Percentiles rank a stretch among this genome's conserved stretches.
phyloP scores from a whole-genome alignment of 2,329 filamentous ascomycete species.

The Hypoxylon sp. region DNA sequence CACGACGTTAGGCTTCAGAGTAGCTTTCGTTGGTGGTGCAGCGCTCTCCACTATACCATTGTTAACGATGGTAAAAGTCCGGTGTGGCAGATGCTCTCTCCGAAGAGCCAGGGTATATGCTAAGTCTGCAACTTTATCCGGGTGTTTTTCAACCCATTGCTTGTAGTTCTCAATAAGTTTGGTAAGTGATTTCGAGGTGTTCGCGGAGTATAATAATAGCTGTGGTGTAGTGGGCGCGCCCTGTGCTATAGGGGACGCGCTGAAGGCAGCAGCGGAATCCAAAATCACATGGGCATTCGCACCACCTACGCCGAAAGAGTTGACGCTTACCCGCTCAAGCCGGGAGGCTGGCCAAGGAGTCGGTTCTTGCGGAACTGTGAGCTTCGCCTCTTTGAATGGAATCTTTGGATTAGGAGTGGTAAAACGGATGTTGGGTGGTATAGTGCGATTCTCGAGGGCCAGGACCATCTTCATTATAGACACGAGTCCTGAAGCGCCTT shows the following conservation, averaged over 20 bases:
- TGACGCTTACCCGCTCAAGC: constrained; percentile 51
- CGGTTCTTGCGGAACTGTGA: constrained; percentile 53
- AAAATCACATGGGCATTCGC: constrained; percentile 55
- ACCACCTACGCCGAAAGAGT: constrained; percentile 58
- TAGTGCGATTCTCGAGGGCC: constrained; percentile 58
- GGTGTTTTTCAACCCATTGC: constrained; percentile 23
- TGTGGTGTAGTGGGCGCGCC: constrained; percentile 14
- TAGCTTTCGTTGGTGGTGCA: constrained; percentile 18
- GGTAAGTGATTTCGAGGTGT: constrained; percentile 34
- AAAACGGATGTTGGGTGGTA: constrained; percentile 60
- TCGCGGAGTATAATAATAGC: constrained; percentile 40
- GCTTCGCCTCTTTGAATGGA: constrained; percentile 48
- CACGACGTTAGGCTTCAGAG: constrained; percentile 20
- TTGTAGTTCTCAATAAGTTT: constrained; percentile 29
- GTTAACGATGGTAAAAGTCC: constrained; percentile 36
- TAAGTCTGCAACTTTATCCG: constrained; percentile 29
- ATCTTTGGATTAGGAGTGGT: constrained; percentile 52
- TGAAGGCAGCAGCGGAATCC: constrained; percentile 41
- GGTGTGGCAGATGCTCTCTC: constrained; percentile 41
- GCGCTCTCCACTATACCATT: constrained; percentile 22
- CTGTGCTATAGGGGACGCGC: background rate
- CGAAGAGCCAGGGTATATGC: constrained; percentile 42
- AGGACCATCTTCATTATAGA: constrained; percentile 62
- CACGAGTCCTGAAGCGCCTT: constrained; percentile 61
- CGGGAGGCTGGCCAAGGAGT: constrained; percentile 53